Base-by-base conservation (phyloP, 2,329 filamentous ascomycete genomes). In the Colletotrichum filicis region DNA sequence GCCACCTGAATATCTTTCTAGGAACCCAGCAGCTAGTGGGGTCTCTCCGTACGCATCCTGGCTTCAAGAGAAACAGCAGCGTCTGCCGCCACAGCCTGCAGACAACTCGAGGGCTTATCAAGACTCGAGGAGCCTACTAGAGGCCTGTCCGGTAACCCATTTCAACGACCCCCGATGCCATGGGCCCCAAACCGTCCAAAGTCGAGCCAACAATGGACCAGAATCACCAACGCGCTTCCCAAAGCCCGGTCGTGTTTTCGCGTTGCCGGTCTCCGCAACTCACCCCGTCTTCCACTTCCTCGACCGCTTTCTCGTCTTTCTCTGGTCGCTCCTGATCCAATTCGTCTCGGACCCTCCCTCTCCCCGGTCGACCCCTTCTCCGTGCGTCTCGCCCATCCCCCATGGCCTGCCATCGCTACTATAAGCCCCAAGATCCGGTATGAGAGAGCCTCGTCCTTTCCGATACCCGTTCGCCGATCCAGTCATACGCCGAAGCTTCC, bases 1-100 rank as follows among this genome's bases (percentile, higher is more conserved):
- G 70, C 70, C 66, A 73, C 70, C 70, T 73, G 70, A 73, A 73
- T 73, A 55, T 70, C 66, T 55, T 73, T 70, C 66, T 59, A 70
- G 70, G 35, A 60, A 69, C 28, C 70, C 70, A 73, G 66, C 58
- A 65, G 59, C 52, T 22, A 28, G 70, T 73, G 70, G 66, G 12
- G 70, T 63, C 55, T 22, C 24, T 32, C 66, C 60, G 55, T 60
- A 35, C 60, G 46, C 70, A 60, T 60, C 66, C 70, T 55, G 64
- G 55, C 60, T 32, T 12, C 19, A 49, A 49, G 42, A 59, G 37
- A 73, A 55, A 60, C 66, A 28, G 46, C 35, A 57, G 58, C 46
- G 49, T 35, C 28, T 63, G 32, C 42, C 42, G 11, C 46, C 42
- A 52, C 42, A 16, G 28, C 42, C 42, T 63, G 22, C 60, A 46